Base-by-base conservation (phyloP, 306 rosid genomes). In the Trifolium dubium region DNA sequence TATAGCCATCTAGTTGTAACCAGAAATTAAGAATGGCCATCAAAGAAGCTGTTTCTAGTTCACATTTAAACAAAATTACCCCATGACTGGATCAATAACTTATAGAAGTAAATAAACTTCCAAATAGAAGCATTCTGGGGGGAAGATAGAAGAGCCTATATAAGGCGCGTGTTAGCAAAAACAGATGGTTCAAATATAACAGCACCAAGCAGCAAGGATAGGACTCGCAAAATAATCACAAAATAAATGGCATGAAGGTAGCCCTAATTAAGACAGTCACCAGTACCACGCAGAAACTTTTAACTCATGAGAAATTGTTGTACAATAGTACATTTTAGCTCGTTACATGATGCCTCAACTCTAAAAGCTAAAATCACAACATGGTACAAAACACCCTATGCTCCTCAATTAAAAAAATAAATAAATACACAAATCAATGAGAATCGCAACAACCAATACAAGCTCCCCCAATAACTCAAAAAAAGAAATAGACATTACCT, bases 341-440 rank as follows among this genome's bases (percentile, higher is more conserved):
- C 50, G 4, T 59, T 30, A 30, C 55, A 46, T 19, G 40, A 47
- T 7, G 28, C 32, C 73, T 47, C 63, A 69, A 60, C 64, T 43
- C 44, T 51, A 73, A 49, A 79, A 17, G 40, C 67, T 65, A 37
- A 55, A 79, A 53, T 69, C 77, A 66, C 29, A 8, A 60, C 34
- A 53, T 18, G 43, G 47, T 7, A 51, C 19, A 68, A 37, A 69
- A 31, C 40, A 37, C 46, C 78, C 50, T 69, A 39, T 47, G 5
- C 55, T 69, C 64, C 77, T 44, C 68, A 64, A 43, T n/a, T 34
- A 69, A 68, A 72, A 43, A 63, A 76, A 76, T 71, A 51, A 78
- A 70, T 30, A 50, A 76, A 61, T 47, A 64, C 69, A 77, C 74
- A 77, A 68, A 71, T 59, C 17, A 79, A 80, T 35, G 17, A 46